A percentile compares a stretch with the other conserved stretches of the same genome.
Conservation (phyloP, 192 early-diverging fungal species). For the Rhizophlyctis rosea region DNA sequence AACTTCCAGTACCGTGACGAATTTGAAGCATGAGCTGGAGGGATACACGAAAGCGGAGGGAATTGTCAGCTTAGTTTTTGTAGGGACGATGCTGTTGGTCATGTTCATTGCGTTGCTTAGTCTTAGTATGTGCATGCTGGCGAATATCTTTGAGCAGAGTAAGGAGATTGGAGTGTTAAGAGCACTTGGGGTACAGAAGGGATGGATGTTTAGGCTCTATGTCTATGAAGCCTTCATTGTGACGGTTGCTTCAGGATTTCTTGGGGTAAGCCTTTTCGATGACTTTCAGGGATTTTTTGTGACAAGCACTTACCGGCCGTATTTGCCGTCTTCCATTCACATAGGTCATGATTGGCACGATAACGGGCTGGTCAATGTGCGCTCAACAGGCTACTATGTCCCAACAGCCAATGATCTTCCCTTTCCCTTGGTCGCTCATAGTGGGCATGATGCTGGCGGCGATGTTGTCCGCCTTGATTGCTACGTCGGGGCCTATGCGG, state of each 20-base stretch:
- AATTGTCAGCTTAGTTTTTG: conserved; percentile 21
- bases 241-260: conserved; percentile 14
- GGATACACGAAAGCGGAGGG: conserved; percentile 8
- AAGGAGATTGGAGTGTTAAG: conserved; percentile 29
- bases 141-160: conserved; percentile 29
- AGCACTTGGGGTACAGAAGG: conserved; percentile 19
- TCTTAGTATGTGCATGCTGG: conserved; percentile 28
- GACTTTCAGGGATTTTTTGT: neutral
- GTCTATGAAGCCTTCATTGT: conserved; percentile 27
- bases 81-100: conserved; percentile 25
- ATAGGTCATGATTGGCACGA: conserved; percentile 20
- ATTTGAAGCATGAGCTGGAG: conserved; percentile 12
- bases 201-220: conserved; percentile 20
- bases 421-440: conserved; percentile 21
- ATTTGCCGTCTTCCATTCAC: neutral
- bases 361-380: conserved; percentile 29
- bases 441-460: conserved; percentile 7
- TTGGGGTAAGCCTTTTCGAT: conserved; percentile 17
- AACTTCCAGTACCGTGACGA: neutral
- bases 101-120: conserved; percentile 31
- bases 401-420: conserved; percentile 20
- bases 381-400: conserved; percentile 29
- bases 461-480: conserved; percentile 16
- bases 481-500: conserved; percentile 23
- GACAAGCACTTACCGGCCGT: neutral